Percentiles rank a stretch among this genome's conserved stretches.
Evolutionary conservation across 441 rosid species (phyloP).

Genomic region (Raphanus hybrid): DNA sequence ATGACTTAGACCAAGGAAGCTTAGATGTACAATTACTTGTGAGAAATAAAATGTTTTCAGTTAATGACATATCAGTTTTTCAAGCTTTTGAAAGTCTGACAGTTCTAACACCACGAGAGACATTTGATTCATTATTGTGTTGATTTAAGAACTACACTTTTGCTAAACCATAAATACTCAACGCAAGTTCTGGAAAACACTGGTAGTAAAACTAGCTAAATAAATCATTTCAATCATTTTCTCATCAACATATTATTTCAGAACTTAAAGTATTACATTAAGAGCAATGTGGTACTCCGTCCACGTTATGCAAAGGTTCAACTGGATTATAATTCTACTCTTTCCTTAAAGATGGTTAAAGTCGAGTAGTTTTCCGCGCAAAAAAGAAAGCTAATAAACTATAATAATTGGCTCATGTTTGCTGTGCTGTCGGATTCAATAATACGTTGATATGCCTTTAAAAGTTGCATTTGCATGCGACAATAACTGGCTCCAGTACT

Average conservation of each 20-base stretch:
- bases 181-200: background rate
- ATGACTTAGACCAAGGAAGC: too few relatives aligned
- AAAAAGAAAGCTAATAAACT: background rate
- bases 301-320: background rate
- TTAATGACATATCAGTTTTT: too few relatives aligned
- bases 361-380: background rate
- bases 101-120: too few relatives aligned
- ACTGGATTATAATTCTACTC: background rate
- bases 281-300: conserved; percentile 1
- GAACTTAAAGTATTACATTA: background rate
- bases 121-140: too few relatives aligned
- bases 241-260: background rate
- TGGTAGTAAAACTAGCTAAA: background rate
- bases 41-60: too few relatives aligned
- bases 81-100: too few relatives aligned
- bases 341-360: background rate
- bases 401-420: conserved; percentile 12
- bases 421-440: conserved; percentile 9
- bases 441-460: background rate
- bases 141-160: background rate
- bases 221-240: background rate
- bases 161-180: background rate
- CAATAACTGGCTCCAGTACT: background rate
- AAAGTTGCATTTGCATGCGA: conserved; percentile 16
- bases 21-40: too few relatives aligned